These are phyloP conservation scores for Thraustochytrium sp. DNA, from an alignment of 352 stramenopile species.

Conservation along the genomic window DNA sequence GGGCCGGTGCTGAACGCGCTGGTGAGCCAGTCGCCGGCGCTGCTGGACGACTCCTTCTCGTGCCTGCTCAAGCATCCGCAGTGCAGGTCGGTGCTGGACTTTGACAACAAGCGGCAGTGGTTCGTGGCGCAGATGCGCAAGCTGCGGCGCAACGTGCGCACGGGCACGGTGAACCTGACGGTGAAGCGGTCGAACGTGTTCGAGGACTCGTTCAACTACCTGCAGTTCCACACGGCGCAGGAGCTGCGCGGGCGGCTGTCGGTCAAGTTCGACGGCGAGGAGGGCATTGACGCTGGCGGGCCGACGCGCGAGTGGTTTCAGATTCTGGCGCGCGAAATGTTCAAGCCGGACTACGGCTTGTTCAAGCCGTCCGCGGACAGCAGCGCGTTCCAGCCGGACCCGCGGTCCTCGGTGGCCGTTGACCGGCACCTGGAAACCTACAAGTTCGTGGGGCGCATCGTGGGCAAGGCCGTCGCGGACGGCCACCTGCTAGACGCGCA, in stretches of 20 bases:
- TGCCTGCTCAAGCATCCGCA: slow-evolving; percentile 89
- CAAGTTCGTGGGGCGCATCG: slow-evolving; percentile 93
- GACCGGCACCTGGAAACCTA: slow-evolving; percentile 97
- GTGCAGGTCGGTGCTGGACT: slow-evolving; percentile 91
- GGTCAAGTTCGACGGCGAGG: slow-evolving; percentile 94
- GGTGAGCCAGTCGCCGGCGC: slow-evolving; percentile 86
- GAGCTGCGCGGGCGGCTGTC: slow-evolving; percentile 93
- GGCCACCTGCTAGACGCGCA: slow-evolving; percentile 96
- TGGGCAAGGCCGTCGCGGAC: slow-evolving; percentile 97
- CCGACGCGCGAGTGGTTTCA: slow-evolving; percentile 89
- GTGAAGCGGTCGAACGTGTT: slow-evolving; percentile 94
- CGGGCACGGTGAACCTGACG: slow-evolving; percentile 52
- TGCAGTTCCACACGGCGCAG: slow-evolving; percentile 88
- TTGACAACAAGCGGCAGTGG: slow-evolving; percentile 98
- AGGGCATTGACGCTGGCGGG: slow-evolving; percentile 96
- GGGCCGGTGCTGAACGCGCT: slow-evolving; percentile 86
- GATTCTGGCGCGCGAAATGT: slow-evolving; percentile 98
- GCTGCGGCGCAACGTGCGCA: slow-evolving; percentile 54
- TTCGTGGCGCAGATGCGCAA: slow-evolving; percentile 87
- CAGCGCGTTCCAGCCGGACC: slow-evolving; percentile 98
- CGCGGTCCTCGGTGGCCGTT: slow-evolving; percentile 92
- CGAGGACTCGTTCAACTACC: slow-evolving; percentile 96
- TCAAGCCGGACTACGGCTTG: slow-evolving; percentile 99
- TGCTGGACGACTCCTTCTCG: slow-evolving; percentile 90
- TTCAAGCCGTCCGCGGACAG: slow-evolving; percentile 98